phyloP scores from a whole-genome alignment of 2,329 filamentous ascomycete species.

The Fusarium sp. region DNA sequence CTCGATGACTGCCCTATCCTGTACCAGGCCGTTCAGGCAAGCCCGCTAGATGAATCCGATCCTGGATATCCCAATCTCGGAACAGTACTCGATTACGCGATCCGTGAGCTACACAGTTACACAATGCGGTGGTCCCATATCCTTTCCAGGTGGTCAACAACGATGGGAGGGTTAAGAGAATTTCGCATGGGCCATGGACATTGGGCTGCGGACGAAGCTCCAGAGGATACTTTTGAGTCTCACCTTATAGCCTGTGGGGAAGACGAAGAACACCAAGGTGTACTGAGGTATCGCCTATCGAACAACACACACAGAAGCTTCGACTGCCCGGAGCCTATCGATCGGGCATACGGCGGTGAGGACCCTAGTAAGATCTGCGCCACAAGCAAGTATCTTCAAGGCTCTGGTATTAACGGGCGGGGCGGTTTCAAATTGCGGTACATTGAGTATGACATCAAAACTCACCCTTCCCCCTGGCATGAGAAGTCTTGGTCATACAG shows the following conservation, averaged over 20 bases:
- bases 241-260: too few relatives aligned
- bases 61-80: conserved; percentile 10
- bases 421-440: background rate
- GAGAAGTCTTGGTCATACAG: background rate
- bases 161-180: conserved; percentile 13
- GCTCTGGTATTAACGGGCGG: background rate
- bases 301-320: conserved; percentile 1
- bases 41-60: conserved; percentile 3
- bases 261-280: background rate
- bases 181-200: conserved; percentile 11
- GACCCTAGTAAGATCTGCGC: background rate
- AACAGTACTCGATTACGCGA: background rate
- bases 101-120: background rate
- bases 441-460: background rate
- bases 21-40: conserved; percentile 4
- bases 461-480: background rate
- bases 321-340: background rate
- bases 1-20: conserved; percentile 59
- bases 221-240: background rate
- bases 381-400: background rate
- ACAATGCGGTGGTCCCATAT: conserved; percentile 22
- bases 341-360: background rate
- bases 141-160: conserved; percentile 8
- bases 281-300: background rate
- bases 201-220: background rate